These are phyloP conservation scores for Hevea brasiliensis DNA, from an alignment of 345 rosid genomes.

Conservation along the genomic window DNA sequence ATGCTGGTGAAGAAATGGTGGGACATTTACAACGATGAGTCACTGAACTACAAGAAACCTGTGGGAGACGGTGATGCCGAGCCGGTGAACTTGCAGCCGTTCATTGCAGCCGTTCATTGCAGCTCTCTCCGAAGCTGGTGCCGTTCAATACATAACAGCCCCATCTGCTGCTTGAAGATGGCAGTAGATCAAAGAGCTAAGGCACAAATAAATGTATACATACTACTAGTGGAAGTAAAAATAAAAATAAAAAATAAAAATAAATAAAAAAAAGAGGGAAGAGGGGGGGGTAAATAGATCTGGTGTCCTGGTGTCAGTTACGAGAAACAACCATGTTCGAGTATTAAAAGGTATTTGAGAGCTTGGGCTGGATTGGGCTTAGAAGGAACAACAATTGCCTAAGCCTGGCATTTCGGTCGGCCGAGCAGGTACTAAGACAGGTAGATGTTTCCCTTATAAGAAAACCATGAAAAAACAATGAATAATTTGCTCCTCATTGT, in stretches of 20 bases:
- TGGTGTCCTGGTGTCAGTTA: too few relatives aligned
- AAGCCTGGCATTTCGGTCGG: not conserved
- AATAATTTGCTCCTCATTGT: too few relatives aligned
- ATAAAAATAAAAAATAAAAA: too few relatives aligned
- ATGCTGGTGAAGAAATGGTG: constrained; percentile 78
- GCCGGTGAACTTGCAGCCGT: constrained; percentile 11
- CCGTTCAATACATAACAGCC: constrained; percentile 23
- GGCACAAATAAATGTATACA: not conserved
- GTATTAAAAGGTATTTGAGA: not conserved
- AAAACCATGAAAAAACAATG: not conserved
- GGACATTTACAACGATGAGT: constrained; percentile 69
- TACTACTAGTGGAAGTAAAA: not conserved
- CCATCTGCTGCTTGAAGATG: constrained; percentile 27
- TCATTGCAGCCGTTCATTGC: constrained; percentile 16
- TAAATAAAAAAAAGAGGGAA: too few relatives aligned
- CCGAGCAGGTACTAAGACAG: not conserved
- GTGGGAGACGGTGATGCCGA: not conserved
- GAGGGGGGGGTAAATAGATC: too few relatives aligned
- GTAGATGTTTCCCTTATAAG: not conserved
- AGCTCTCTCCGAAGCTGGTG: constrained; percentile 24
- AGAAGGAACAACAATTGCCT: not conserved
- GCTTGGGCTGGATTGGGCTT: not conserved
- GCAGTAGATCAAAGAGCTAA: not conserved
- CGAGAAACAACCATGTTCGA: too few relatives aligned
- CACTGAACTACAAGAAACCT: constrained; percentile 44